phyloP scores from a whole-genome alignment of 768 basidiomycete species.

The Boletus fagicola region DNA sequence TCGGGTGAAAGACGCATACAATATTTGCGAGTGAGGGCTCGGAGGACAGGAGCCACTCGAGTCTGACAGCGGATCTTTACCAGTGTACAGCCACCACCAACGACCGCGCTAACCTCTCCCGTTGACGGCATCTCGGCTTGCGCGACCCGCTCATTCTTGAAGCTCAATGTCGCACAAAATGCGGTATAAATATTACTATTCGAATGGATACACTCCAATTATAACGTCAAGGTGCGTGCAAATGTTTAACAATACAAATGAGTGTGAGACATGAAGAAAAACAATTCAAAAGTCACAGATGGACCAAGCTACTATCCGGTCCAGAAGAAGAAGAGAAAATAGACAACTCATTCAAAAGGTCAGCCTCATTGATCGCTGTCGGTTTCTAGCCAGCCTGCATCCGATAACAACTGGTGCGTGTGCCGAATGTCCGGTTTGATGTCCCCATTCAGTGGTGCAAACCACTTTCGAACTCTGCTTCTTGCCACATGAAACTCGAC shows the following conservation, averaged over 20 bases:
- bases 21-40: neutral
- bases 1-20: neutral
- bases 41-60: slow-evolving; percentile 24
- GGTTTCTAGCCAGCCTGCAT: slow-evolving; percentile 45
- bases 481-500: slow-evolving; percentile 42
- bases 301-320: neutral
- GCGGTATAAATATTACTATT: neutral
- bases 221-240: slow-evolving; percentile 3
- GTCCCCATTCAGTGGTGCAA: slow-evolving; percentile 63
- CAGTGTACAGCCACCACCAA: slow-evolving; percentile 14
- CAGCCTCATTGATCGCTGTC: slow-evolving; percentile 3
- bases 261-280: neutral
- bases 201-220: neutral
- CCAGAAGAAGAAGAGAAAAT: neutral
- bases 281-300: neutral
- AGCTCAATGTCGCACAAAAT: too few relatives aligned
- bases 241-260: slow-evolving; percentile 2
- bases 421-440: slow-evolving; percentile 57
- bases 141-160: too few relatives aligned
- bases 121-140: too few relatives aligned
- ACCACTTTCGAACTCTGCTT: slow-evolving; percentile 51
- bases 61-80: neutral
- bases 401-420: slow-evolving; percentile 46
- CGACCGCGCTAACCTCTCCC: neutral
- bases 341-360: neutral